phyloP scores from a whole-genome alignment of 345 rosid species.

The Euphorbia tirucalli region DNA sequence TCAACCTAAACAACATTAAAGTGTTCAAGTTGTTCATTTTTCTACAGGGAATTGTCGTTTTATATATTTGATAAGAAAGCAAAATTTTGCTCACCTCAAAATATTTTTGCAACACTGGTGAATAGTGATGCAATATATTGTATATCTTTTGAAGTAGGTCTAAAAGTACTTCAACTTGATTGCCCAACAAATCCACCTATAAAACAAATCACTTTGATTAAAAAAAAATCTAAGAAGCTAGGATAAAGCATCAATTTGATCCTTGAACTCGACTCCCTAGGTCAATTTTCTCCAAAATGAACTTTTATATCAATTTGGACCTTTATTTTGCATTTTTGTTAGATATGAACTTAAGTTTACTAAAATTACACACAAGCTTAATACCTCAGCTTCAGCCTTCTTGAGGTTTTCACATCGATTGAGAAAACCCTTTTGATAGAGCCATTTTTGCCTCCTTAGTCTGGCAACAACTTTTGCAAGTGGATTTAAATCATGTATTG shows the following conservation, averaged over 20 bases:
- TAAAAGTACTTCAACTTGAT: slow-evolving; percentile 65
- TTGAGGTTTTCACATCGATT: slow-evolving; percentile 63
- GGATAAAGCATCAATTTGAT: too few species aligned
- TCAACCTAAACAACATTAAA: background rate
- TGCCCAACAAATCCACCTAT: slow-evolving; percentile 81
- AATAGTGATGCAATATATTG: slow-evolving; percentile 35
- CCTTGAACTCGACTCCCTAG: too few species aligned
- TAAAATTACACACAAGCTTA: background rate
- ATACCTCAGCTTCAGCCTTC: slow-evolving; percentile 84
- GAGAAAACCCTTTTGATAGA: slow-evolving; percentile 58
- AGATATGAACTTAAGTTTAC: background rate
- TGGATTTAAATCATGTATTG: slow-evolving; percentile 34
- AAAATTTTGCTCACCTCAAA: slow-evolving; percentile 40
- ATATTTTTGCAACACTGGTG: slow-evolving; percentile 40
- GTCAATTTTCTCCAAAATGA: too few species aligned
- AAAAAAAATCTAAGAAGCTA: background rate
- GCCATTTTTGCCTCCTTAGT: slow-evolving; percentile 35
- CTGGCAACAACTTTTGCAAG: slow-evolving; percentile 23
- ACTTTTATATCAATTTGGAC: too few species aligned
- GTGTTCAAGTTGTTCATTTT: too few species aligned
- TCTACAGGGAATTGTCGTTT: background rate
- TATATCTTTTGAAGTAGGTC: slow-evolving; percentile 52
- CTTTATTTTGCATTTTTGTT: too few species aligned
- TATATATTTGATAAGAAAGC: slow-evolving; percentile 1
- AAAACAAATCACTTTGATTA: too few species aligned